These are phyloP conservation scores for Scedosporium minutisporum DNA, from an alignment of 2,329 filamentous ascomycete species.

Conservation along the genomic window DNA sequence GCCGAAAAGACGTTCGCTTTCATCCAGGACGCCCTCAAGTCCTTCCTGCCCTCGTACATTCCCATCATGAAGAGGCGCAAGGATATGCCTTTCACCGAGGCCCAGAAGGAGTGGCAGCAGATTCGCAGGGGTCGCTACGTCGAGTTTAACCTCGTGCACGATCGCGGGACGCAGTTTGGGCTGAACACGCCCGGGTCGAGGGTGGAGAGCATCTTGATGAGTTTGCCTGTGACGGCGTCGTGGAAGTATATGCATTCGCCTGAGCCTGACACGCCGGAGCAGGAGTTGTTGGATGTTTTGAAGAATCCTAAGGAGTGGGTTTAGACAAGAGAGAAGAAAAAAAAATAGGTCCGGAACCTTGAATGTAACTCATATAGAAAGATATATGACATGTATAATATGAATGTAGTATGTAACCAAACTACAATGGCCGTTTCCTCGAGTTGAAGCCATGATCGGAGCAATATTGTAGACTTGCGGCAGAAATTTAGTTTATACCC, in stretches of 20 bases:
- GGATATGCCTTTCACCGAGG: constrained; percentile 78
- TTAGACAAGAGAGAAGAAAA: constrained; percentile 20
- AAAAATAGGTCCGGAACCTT: neutral
- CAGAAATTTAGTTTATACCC: too few species aligned
- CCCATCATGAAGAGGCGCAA: constrained; percentile 83
- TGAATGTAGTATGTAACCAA: neutral
- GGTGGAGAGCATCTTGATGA: constrained; percentile 97
- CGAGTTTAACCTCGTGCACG: constrained; percentile 96
- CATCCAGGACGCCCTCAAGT: constrained; percentile 70
- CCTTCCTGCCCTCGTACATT: constrained; percentile 84
- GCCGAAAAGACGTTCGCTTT: constrained; percentile 87
- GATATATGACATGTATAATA: neutral
- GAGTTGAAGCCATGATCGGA: too few species aligned
- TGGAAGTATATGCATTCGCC: constrained; percentile 96
- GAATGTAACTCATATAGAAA: neutral
- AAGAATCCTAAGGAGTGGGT: constrained; percentile 59
- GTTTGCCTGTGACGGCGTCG: constrained; percentile 78
- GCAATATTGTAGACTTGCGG: too few species aligned
- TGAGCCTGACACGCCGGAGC: constrained; percentile 65
- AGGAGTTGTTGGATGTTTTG: constrained; percentile 66
- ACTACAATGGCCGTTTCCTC: too few species aligned
- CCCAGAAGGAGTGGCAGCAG: constrained; percentile 95
- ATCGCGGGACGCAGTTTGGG: constrained; percentile 89
- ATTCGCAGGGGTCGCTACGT: constrained; percentile 89
- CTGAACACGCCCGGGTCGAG: constrained; percentile 84